phyloP scores from a whole-genome alignment of 805 yeast genomes.

The Metschnikowia anglica region DNA sequence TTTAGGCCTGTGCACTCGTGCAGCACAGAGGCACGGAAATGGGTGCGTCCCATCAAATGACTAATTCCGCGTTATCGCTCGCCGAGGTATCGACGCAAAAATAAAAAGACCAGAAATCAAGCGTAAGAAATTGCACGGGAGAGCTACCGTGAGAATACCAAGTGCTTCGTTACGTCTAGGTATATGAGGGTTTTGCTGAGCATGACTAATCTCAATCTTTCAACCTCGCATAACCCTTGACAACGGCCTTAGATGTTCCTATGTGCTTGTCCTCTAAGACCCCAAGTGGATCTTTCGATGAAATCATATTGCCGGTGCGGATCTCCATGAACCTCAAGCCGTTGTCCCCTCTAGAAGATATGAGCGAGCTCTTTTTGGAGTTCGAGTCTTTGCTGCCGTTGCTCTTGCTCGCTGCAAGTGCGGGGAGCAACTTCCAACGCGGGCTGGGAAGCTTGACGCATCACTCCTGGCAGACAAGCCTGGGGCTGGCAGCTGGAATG shows the following conservation, averaged over 20 bases:
- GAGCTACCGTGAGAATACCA: no score
- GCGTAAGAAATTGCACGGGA: no score
- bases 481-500: no score
- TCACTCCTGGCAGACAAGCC: no score
- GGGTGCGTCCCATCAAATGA: no score
- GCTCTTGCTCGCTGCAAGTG: no score
- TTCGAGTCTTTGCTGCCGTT: constrained; percentile 39
- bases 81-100: no score
- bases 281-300: constrained; percentile 78
- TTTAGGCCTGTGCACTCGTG: neutral
- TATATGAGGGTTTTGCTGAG: neutral
- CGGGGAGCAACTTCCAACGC: no score
- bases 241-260: constrained; percentile 72
- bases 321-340: constrained; percentile 83
- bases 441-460: no score
- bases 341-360: constrained; percentile 64
- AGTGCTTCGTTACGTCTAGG: neutral
- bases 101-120: no score
- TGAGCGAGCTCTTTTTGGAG: constrained; percentile 49
- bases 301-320: constrained; percentile 83
- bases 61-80: no score
- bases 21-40: no score
- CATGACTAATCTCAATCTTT: constrained; percentile 52
- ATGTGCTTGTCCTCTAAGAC: constrained; percentile 80
- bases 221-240: constrained; percentile 84